Evolutionary conservation across 2,329 filamentous ascomycete genomes (phyloP), one percentile per base, ranked within the genome.

Genomic region (Microsporum canis): DNA sequence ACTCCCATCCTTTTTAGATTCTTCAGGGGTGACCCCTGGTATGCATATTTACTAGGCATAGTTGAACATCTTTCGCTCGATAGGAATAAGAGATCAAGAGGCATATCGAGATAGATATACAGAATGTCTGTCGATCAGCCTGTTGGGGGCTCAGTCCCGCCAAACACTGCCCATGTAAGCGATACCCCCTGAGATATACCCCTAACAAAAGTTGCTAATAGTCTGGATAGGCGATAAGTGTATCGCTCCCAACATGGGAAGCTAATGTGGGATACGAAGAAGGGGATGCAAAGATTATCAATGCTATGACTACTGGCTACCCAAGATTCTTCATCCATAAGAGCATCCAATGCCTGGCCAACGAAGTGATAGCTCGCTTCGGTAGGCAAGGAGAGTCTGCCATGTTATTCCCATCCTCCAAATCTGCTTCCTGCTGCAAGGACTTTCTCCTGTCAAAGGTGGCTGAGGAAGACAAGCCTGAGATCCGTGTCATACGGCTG

Each of bases 181-280:
- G 62, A 49, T 62, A 60, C 38, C 53, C 34, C 14, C 55, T 43
- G 27, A 12, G 10, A 3, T 45, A 5, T 8, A 31, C 34, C 14
- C 41, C 41, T 49, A 7, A 31, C 14, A 3, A 14, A 10, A 31
- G 2, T 34, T 60, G 41, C 63, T 66, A 49, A 63, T 51, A 3
- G 60, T 23, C 59, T 31, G 43, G n/a, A 59, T 60, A 96, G 91
- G 94, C 92, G 65, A 89, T 97, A 66, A 97, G 92, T 73, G 92
- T 97, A 47, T 97, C 94, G 14, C 79, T 99, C 31, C 94, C 94
- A 43, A 95, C 91, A 76, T 99, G 94, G 94, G 82, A 81, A 66
- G 81, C 91, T 66, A 97, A 95, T 69, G 80, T 99, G 43, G 92
- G 85, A 45, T 99, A 99, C 71, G 94, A 99, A 73, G 91, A 99